Evolutionary conservation across 257 asterid genomes (phyloP).

Genomic region (Solanum acaule): DNA sequence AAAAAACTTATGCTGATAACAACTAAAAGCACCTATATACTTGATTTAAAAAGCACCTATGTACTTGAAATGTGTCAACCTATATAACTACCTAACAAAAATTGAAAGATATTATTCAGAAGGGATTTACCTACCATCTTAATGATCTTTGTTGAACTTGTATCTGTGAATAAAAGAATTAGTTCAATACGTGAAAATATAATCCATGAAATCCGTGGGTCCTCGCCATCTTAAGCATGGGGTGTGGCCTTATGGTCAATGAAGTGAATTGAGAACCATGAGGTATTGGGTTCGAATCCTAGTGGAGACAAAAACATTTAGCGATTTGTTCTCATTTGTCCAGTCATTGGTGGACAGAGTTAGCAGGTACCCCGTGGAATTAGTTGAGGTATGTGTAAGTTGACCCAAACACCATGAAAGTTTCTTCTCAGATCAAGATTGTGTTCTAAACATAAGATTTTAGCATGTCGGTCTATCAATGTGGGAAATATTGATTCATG

Average conservation of each 20-base stretch:
- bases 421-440: neutral
- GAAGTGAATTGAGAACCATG: neutral
- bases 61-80: neutral
- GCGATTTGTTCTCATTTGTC: neutral
- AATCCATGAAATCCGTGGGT: neutral
- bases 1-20: neutral
- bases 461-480: neutral
- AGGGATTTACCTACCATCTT: neutral
- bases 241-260: neutral
- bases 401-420: neutral
- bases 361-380: neutral
- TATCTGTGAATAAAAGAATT: neutral
- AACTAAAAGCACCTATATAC: neutral
- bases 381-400: neutral
- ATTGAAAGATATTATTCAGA: neutral
- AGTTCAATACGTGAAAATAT: neutral
- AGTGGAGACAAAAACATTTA: neutral
- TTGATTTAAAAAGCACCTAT: neutral
- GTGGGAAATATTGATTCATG: neutral
- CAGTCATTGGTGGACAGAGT: neutral
- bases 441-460: neutral
- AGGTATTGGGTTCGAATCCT: neutral
- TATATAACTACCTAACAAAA: neutral
- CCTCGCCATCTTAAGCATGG: neutral
- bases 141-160: neutral